A percentile compares a stretch with the other conserved stretches of the same genome.
Evolutionary conservation across 2,329 filamentous ascomycete genomes (phyloP).

Genomic region (Calonectria henricotiae): DNA sequence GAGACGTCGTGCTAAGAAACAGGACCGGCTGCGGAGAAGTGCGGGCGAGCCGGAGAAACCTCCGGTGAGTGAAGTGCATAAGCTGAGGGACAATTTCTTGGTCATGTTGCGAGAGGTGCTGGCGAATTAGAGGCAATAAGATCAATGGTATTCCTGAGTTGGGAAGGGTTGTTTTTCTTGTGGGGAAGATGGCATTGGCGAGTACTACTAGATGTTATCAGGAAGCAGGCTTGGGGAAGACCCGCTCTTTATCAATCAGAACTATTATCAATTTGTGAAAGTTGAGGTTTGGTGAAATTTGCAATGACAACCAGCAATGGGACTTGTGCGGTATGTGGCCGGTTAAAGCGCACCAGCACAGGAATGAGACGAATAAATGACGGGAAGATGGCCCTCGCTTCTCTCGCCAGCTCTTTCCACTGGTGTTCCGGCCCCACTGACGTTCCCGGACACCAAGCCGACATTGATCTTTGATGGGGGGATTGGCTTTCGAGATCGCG

Average conservation of each 20-base stretch:
- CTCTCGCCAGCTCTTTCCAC: not conserved
- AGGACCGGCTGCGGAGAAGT: constrained; percentile 84
- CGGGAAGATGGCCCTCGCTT: constrained; percentile 31
- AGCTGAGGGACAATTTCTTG: constrained; percentile 85
- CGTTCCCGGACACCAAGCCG: too few relatives aligned
- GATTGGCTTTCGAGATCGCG: constrained; percentile 28
- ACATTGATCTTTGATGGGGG: constrained; percentile 16
- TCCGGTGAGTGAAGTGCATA: constrained; percentile 82
- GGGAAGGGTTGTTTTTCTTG: constrained; percentile 23
- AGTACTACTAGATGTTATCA: constrained; percentile 8
- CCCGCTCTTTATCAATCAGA: constrained; percentile 19
- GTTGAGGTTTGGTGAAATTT: not conserved
- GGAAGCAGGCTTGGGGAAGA: constrained; percentile 5
- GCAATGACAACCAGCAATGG: too few relatives aligned
- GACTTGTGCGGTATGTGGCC: not conserved
- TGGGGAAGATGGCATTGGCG: not conserved
- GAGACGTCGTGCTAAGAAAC: constrained; percentile 81
- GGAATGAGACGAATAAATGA: constrained; percentile 15
- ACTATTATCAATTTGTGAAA: constrained; percentile 1
- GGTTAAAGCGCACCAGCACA: not conserved
- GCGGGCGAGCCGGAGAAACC: constrained; percentile 91
- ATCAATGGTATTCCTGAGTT: constrained; percentile 41
- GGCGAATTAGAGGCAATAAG: constrained; percentile 73
- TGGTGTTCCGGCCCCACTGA: too few relatives aligned
- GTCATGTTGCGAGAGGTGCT: constrained; percentile 87